Evolutionary conservation across 192 early-diverging fungal genomes (phyloP).

Genomic region (Umbelopsis sp.): DNA sequence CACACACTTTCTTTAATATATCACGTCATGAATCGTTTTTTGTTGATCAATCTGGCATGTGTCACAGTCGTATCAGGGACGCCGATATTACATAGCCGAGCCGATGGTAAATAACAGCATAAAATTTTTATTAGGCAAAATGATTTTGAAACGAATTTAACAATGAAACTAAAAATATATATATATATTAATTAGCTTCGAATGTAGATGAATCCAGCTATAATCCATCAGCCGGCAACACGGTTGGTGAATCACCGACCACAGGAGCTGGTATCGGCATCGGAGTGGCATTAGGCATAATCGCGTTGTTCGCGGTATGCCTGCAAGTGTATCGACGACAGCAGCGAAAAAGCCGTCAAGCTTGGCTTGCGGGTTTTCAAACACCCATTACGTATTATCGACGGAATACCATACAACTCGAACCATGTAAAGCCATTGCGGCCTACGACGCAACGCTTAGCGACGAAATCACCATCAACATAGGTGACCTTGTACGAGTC

Average conservation of each 20-base stretch:
- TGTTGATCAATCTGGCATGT: too few species aligned
- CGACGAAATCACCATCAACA: neutral
- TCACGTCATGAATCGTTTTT: too few species aligned
- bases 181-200: neutral
- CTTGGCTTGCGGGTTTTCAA: slow-evolving; percentile 14
- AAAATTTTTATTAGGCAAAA: too few species aligned
- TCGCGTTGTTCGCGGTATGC: neutral
- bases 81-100: neutral
- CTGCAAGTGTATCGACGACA: slow-evolving; percentile 13
- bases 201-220: neutral
- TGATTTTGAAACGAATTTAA: neutral
- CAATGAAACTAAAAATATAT: slow-evolving; percentile 16
- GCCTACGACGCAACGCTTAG: neutral
- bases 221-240: slow-evolving; percentile 10
- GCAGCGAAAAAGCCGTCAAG: slow-evolving; percentile 15
- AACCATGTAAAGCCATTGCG: neutral
- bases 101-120: neutral
- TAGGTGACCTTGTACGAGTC: neutral
- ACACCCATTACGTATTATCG: slow-evolving; percentile 3
- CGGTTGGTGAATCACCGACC: slow-evolving; percentile 1
- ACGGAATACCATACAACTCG: neutral
- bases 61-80: too few species aligned
- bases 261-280: slow-evolving; percentile 12
- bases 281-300: slow-evolving; percentile 12
- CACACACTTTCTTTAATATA: too few species aligned